Evolutionary conservation across 192 early-diverging fungal genomes (phyloP).

Genomic region (Entophlyctis helioformis): DNA sequence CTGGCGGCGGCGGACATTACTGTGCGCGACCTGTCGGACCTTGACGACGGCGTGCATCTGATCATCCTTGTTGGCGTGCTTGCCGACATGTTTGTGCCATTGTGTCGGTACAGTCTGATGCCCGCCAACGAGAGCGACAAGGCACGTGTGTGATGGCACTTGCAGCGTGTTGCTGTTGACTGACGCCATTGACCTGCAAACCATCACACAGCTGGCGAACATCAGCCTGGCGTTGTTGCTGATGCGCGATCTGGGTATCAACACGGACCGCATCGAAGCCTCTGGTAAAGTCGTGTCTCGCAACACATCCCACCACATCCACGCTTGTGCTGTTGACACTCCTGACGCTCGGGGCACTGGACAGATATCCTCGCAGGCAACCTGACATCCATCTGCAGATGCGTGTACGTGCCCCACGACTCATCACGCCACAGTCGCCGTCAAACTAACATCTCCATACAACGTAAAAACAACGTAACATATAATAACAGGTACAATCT

Average conservation of each 20-base stretch:
- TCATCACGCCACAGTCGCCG: too few relatives aligned
- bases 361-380: too few relatives aligned
- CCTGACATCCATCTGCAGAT: too few relatives aligned
- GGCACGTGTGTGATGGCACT: constrained; percentile 1
- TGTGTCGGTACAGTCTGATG: constrained; percentile 7
- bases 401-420: too few relatives aligned
- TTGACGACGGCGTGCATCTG: constrained; percentile 12
- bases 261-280: constrained; percentile 6
- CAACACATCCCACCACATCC: too few relatives aligned
- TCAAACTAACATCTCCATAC: too few relatives aligned
- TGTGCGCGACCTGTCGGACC: constrained; percentile 9
- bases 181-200: neutral
- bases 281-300: constrained; percentile 4
- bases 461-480: too few relatives aligned
- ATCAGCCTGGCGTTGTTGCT: constrained; percentile 8
- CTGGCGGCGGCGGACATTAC: too few relatives aligned
- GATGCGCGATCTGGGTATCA: constrained; percentile 15
- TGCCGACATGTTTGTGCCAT: constrained; percentile 21
- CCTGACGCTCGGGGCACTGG: too few relatives aligned
- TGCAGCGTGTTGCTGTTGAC: neutral
- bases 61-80: constrained; percentile 20
- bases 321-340: too few relatives aligned
- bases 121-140: constrained; percentile 8
- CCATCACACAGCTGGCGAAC: constrained; percentile 8
- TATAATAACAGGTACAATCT: too few relatives aligned